These are phyloP conservation scores for Moesziomyces aphidis DNA, from an alignment of 1,284 basidiomycete species.

Conservation along the genomic window DNA sequence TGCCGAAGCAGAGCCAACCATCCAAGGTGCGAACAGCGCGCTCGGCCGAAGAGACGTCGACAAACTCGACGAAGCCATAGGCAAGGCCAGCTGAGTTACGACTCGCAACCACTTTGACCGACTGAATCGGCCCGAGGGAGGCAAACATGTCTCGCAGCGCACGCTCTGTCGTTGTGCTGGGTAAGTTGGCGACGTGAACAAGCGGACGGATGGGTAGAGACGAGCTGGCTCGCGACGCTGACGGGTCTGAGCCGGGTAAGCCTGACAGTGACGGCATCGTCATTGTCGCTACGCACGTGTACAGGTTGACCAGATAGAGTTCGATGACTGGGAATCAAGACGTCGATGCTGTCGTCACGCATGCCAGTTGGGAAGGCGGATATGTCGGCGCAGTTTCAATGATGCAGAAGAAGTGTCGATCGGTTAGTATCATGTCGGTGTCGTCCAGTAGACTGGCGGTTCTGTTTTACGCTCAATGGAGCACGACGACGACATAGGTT, in stretches of 20 bases:
- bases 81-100: slow-evolving; percentile 86
- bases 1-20: slow-evolving; percentile 97
- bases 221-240: slow-evolving; percentile 15
- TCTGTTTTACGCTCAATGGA: neutral
- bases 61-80: slow-evolving; percentile 96
- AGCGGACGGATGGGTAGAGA: slow-evolving; percentile 22
- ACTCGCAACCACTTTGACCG: slow-evolving; percentile 94
- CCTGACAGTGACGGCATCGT: slow-evolving; percentile 18
- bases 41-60: slow-evolving; percentile 94
- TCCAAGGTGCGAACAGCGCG: slow-evolving; percentile 95
- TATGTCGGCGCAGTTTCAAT: neutral
- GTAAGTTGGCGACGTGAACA: slow-evolving; percentile 73
- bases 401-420: neutral
- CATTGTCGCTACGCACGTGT: slow-evolving; percentile 8
- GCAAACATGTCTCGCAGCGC: slow-evolving; percentile 95
- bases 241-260: slow-evolving; percentile 6
- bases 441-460: neutral
- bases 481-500: neutral
- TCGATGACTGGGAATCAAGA: neutral
- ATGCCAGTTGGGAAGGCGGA: neutral
- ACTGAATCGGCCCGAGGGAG: slow-evolving; percentile 92
- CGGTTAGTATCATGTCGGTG: neutral
- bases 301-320: neutral
- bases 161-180: slow-evolving; percentile 79
- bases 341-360: neutral